A percentile compares a stretch with the other conserved stretches of the same genome.
phyloP scores from a whole-genome alignment of 208 protist genomes.

The Lotmaria passim region DNA sequence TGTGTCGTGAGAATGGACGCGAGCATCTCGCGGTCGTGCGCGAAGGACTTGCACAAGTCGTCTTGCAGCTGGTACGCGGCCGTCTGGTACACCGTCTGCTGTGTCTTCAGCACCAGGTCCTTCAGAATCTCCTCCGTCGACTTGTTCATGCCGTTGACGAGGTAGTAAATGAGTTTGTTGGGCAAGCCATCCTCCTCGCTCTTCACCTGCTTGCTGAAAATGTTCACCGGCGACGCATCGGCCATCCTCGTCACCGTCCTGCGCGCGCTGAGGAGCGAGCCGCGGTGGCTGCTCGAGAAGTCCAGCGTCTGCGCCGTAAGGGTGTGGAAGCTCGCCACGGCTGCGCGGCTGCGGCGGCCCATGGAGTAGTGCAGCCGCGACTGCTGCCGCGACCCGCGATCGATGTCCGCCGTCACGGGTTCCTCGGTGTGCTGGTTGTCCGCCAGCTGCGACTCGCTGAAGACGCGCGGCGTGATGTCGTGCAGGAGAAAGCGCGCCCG shows the following conservation, averaged over 20 bases:
- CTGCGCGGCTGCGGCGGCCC: slow-evolving; percentile 36
- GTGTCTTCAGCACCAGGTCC: slow-evolving; percentile 49
- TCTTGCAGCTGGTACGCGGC: slow-evolving; percentile 72
- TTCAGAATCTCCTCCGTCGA: slow-evolving; percentile 44
- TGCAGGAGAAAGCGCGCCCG: slow-evolving; percentile 77
- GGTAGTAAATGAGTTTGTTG: slow-evolving; percentile 70
- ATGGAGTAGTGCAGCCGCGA: slow-evolving; percentile 28
- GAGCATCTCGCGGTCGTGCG: slow-evolving; percentile 49
- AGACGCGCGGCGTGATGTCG: slow-evolving; percentile 65
- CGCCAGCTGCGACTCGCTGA: slow-evolving; percentile 52
- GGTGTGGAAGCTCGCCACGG: slow-evolving; percentile 26
- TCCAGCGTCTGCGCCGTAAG: slow-evolving; percentile 36
- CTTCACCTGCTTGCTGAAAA: slow-evolving; percentile 44
- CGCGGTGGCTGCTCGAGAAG: slow-evolving; percentile 36
- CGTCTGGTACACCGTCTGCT: slow-evolving; percentile 54
- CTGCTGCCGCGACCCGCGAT: slow-evolving; percentile 32
- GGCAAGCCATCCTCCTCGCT: slow-evolving; percentile 52
- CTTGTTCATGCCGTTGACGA: slow-evolving; percentile 54
- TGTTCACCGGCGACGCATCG: slow-evolving; percentile 31
- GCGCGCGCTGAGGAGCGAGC: slow-evolving; percentile 23
- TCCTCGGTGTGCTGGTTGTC: slow-evolving; percentile 81
- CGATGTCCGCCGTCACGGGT: slow-evolving; percentile 40
- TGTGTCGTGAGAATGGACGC: slow-evolving; percentile 50
- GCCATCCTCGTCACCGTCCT: slow-evolving; percentile 21
- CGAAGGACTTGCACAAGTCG: slow-evolving; percentile 59